These are phyloP conservation scores for Nissolia schottii DNA, from an alignment of 306 rosid species.

Conservation along the genomic window DNA sequence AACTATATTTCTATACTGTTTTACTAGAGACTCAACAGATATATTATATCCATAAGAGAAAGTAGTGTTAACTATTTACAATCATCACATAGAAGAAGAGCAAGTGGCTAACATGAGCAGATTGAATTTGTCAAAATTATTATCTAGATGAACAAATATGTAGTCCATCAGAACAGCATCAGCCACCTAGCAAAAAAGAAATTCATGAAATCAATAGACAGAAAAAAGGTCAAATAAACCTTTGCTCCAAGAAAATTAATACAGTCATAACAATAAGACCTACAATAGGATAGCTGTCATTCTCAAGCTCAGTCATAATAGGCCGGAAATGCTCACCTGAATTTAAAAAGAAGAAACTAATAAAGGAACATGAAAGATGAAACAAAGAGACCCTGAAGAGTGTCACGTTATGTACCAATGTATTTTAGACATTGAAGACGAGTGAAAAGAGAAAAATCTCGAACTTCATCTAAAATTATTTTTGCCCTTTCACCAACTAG, in stretches of 20 bases:
- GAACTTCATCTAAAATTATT: slow-evolving; percentile 80
- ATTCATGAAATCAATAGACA: neutral
- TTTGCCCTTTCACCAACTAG: slow-evolving; percentile 85
- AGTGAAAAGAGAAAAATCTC: slow-evolving; percentile 53
- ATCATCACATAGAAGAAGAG: slow-evolving; percentile 15
- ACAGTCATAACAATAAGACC: slow-evolving; percentile 31
- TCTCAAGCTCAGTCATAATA: slow-evolving; percentile 48
- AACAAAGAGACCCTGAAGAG: slow-evolving; percentile 6
- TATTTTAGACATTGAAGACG: slow-evolving; percentile 67
- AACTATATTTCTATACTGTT: neutral
- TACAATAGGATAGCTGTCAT: slow-evolving; percentile 53
- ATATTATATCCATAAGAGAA: neutral
- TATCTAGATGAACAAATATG: slow-evolving; percentile 83
- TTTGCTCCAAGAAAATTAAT: neutral
- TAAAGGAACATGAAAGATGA: slow-evolving; percentile 7
- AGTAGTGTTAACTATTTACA: neutral
- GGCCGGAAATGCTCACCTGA: slow-evolving; percentile 78
- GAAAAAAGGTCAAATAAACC: neutral
- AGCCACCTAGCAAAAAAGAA: slow-evolving; percentile 57
- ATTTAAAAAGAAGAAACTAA: slow-evolving; percentile 30
- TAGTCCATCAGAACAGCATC: slow-evolving; percentile 60
- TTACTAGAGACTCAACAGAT: neutral
- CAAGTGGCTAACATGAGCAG: slow-evolving; percentile 69
- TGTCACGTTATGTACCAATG: slow-evolving; percentile 52
- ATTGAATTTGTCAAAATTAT: slow-evolving; percentile 78